Percentiles rank a stretch among this genome's conserved stretches.
Evolutionary conservation across 2,329 filamentous ascomycete species (phyloP).

Genomic region (Nemania diffusa): DNA sequence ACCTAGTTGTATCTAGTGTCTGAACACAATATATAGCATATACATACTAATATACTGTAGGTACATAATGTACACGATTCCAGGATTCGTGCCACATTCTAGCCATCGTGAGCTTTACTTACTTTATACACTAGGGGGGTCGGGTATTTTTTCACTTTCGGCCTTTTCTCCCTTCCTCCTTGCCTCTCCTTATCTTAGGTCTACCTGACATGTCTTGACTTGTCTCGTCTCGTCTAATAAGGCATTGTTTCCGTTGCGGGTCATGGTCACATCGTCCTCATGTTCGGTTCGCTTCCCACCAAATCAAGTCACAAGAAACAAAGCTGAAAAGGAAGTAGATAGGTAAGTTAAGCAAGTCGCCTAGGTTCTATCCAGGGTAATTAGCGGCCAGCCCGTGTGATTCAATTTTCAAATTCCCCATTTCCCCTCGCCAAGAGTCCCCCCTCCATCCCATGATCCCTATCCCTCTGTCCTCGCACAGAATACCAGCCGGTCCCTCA

Average conservation of each 20-base stretch:
- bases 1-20: too few species aligned
- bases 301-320: conserved; percentile 21
- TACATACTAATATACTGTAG: too few species aligned
- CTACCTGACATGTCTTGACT: conserved; percentile 4
- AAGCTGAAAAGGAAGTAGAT: conserved; percentile 21
- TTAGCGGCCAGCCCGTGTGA: conserved; percentile 13
- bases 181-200: neutral
- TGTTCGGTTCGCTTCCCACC: conserved; percentile 22
- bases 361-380: neutral
- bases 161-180: neutral
- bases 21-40: too few species aligned
- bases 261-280: conserved; percentile 26
- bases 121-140: too few species aligned
- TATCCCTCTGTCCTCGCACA: conserved; percentile 15
- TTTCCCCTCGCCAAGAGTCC: conserved; percentile 29
- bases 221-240: conserved; percentile 3
- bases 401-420: conserved; percentile 12
- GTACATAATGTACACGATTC: too few species aligned
- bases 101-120: too few species aligned
- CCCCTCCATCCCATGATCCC: conserved; percentile 33
- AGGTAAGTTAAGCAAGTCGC: neutral
- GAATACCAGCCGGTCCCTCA: conserved; percentile 27
- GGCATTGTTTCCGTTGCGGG: conserved; percentile 25
- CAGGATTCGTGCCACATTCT: too few species aligned
- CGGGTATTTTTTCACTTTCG: neutral